These are phyloP conservation scores for Pythium aristosporum DNA, from an alignment of 352 stramenopile species.

Conservation along the genomic window DNA sequence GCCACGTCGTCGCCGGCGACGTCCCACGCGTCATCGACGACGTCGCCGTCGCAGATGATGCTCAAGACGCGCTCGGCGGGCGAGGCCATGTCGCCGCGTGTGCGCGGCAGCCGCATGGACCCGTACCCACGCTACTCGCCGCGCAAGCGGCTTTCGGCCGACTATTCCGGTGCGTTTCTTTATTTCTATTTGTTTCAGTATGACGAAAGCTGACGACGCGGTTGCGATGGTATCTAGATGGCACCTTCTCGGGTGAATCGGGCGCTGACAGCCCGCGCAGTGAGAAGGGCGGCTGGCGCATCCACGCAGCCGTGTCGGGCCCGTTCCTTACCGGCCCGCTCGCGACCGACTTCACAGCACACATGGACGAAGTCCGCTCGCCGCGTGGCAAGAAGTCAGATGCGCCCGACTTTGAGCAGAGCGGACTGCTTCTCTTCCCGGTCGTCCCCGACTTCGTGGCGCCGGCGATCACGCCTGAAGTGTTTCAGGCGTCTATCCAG, in stretches of 20 bases:
- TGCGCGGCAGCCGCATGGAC: slow-evolving; percentile 18
- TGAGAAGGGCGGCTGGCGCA: slow-evolving; percentile 32
- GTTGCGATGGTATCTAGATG: slow-evolving; percentile 19
- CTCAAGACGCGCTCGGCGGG: slow-evolving; percentile 12
- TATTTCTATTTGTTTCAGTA: background rate
- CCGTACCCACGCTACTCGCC: slow-evolving; percentile 27
- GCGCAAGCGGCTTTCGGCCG: slow-evolving; percentile 26
- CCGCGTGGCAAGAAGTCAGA: slow-evolving; percentile 29
- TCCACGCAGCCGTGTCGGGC: slow-evolving; percentile 30
- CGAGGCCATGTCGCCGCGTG: slow-evolving; percentile 17
- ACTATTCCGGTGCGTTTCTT: slow-evolving; percentile 22
- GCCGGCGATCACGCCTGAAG: slow-evolving; percentile 17
- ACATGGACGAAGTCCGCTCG: slow-evolving; percentile 30
- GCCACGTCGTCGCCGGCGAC: slow-evolving; percentile 3
- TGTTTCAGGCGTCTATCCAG: slow-evolving; percentile 25
- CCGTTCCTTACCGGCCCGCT: slow-evolving; percentile 43
- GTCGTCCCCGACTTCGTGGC: slow-evolving; percentile 32
- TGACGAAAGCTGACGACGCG: background rate
- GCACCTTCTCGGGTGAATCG: slow-evolving; percentile 38
- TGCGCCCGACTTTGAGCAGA: slow-evolving; percentile 34
- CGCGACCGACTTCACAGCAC: slow-evolving; percentile 29
- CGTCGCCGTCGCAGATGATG: slow-evolving; percentile 13
- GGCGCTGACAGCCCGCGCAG: slow-evolving; percentile 36
- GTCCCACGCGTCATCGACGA: slow-evolving; percentile 12
- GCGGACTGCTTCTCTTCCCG: slow-evolving; percentile 34